phyloP scores from a whole-genome alignment of 768 basidiomycete genomes.

The Agrocybe praecox region DNA sequence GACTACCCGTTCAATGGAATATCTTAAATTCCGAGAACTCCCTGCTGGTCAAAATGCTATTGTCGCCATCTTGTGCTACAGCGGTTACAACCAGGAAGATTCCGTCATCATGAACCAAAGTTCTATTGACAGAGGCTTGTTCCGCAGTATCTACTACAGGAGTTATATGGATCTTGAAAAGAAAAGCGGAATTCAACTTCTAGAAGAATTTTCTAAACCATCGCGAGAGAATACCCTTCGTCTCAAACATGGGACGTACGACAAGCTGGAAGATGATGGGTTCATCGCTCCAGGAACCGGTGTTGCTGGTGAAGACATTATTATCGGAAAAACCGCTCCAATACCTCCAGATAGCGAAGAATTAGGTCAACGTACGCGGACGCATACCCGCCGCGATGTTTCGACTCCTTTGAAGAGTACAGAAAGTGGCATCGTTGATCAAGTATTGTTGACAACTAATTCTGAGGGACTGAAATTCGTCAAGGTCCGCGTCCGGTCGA shows the following conservation, averaged over 20 bases:
- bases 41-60: constrained; percentile 99
- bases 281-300: constrained; percentile 95
- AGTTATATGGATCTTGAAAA: constrained; percentile 99
- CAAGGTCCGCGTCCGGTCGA: constrained; percentile 94
- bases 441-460: constrained; percentile 96
- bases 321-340: constrained; percentile 98
- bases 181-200: constrained; percentile 86
- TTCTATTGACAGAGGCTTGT: constrained; percentile 96
- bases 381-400: constrained; percentile 92
- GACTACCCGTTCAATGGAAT: constrained; percentile 99
- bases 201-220: constrained; percentile 98
- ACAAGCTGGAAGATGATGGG: constrained; percentile 96
- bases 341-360: constrained; percentile 97
- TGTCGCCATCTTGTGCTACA: constrained; percentile 97
- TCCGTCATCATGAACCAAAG: constrained; percentile 99
- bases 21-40: constrained; percentile 96
- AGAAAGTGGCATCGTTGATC: constrained; percentile 96
- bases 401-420: constrained; percentile 98
- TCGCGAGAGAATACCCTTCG: constrained; percentile 89
- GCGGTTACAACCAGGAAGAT: constrained; percentile 99
- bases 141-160: constrained; percentile 98
- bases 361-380: constrained; percentile 92
- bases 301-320: constrained; percentile 96
- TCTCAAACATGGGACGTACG: constrained; percentile 98
- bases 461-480: constrained; percentile 97